Base-by-base conservation (phyloP, 106 monocot genomes). In the Gastrodia elata region DNA sequence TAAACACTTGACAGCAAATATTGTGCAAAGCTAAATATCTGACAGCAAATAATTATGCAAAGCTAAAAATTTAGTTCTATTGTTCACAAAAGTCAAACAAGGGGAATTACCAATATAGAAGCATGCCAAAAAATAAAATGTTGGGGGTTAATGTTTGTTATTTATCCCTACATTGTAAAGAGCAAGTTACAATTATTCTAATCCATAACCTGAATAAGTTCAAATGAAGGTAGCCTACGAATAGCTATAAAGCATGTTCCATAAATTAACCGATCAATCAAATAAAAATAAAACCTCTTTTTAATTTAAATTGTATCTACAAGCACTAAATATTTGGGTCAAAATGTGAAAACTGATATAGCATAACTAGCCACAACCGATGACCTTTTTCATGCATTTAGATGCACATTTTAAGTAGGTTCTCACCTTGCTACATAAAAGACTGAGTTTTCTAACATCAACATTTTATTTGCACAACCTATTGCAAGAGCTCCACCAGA, bases 401-500 rank as follows among this genome's bases (percentile, higher is more conserved):
- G 6, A 1, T 67, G n/a, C 10, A 67, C 35, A 10, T 8, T 3
- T 26, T 35, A 26, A 22, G 39, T 24, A 22, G 34, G 27, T 37
- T 1, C 42, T 80, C 57, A 94, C 94, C 94, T 91, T 69, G 94
- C 94, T 74, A 95, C 94, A 82, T 89, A 95, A 73, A 91, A 95
- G 68, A 95, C 91, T 9, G 91, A 55, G 73, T 95, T 95, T 55
- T 95, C 91, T 73, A 95, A 52, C 94, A 95, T 95, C 64, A 83
- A 81, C 67, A 95, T 48, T 73, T 95, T 95, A 59, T 95, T 95
- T 57, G 94, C 80, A 77, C 94, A 95, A 33, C 85, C 91, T 80
- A 91, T 92, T 58, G 94, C 94, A 80, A 95, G 91, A 44, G 94
- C 94, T 49, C 94, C 91, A 83, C 94, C 94, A 74, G 94, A 95